Evolutionary conservation across 441 rosid species (phyloP).

Genomic region (Corymbia citriodora): DNA sequence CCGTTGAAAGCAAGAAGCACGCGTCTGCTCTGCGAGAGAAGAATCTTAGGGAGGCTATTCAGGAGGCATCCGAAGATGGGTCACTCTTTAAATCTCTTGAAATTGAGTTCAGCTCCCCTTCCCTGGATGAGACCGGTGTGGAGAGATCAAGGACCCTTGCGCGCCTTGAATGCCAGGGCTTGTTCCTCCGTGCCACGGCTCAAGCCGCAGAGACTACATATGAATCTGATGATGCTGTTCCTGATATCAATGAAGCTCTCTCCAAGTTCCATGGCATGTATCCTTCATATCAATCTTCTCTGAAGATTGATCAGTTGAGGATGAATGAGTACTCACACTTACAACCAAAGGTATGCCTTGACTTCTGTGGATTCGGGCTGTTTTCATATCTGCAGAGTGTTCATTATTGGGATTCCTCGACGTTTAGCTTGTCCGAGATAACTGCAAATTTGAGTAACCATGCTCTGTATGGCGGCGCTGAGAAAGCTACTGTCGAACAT

Average conservation of each 20-base stretch:
- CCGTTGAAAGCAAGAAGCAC: constrained; percentile 39
- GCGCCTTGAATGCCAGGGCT: constrained; percentile 88
- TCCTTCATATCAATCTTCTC: constrained; percentile 76
- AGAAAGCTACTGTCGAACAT: constrained; percentile 81
- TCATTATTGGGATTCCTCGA: constrained; percentile 92
- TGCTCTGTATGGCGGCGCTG: constrained; percentile 94
- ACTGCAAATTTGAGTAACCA: constrained; percentile 96
- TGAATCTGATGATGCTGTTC: constrained; percentile 66
- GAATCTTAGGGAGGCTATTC: constrained; percentile 85
- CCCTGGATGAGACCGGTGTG: constrained; percentile 47
- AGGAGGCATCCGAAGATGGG: constrained; percentile 94
- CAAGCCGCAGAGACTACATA: constrained; percentile 63
- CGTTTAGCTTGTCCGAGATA: constrained; percentile 92
- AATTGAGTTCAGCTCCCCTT: constrained; percentile 46
- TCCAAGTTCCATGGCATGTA: constrained; percentile 81
- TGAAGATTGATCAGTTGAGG: constrained; percentile 79
- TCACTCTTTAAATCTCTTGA: constrained; percentile 78
- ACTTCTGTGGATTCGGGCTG: constrained; percentile 95
- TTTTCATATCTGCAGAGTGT: constrained; percentile 83
- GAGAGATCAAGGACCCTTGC: constrained; percentile 94
- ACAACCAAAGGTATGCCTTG: constrained; percentile 96
- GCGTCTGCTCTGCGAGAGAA: constrained; percentile 60
- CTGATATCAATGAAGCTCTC: constrained; percentile 55
- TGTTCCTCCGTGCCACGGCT: constrained; percentile 86
- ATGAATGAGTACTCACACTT: constrained; percentile 74